phyloP scores from a whole-genome alignment of 108 stramenopile genomes.

The Cyclotella choctawhatcheeana region DNA sequence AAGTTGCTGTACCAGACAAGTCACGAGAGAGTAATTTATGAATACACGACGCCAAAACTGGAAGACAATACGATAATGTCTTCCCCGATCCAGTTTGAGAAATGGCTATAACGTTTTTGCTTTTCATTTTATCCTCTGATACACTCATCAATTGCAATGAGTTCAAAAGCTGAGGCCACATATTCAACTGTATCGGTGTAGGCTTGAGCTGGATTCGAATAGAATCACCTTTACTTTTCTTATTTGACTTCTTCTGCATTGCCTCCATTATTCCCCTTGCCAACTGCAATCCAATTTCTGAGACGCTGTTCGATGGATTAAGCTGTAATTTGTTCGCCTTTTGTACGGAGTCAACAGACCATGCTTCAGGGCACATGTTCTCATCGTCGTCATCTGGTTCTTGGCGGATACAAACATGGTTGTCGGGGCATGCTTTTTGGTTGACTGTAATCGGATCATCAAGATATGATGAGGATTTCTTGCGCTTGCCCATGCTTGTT shows the following conservation, averaged over 20 bases:
- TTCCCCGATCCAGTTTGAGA: constrained; percentile 74
- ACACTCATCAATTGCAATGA: constrained; percentile 6
- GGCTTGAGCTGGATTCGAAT: constrained; percentile 35
- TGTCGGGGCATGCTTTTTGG: too few species aligned
- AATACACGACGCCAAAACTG: constrained; percentile 39
- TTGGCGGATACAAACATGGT: constrained; percentile 4
- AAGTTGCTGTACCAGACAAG: background rate
- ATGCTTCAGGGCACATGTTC: constrained; percentile 6
- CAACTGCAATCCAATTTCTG: constrained; percentile 26
- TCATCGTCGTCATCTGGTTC: background rate
- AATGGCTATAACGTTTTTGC: constrained; percentile 58
- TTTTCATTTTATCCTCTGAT: background rate
- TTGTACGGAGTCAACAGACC: constrained; percentile 25
- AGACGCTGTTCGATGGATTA: constrained; percentile 2
- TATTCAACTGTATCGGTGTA: constrained; percentile 59
- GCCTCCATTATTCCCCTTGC: constrained; percentile 30
- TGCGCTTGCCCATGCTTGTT: too few species aligned
- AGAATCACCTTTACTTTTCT: background rate
- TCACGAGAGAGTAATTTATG: constrained; percentile 8
- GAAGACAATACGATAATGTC: constrained; percentile 67
- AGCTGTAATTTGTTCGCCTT: constrained; percentile 6
- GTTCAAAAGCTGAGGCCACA: constrained; percentile 65
- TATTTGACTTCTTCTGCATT: constrained; percentile 21
- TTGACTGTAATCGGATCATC: too few species aligned
- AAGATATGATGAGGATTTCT: too few species aligned